Base-by-base conservation (phyloP, 75 land plant species). In the Pinus taeda region DNA sequence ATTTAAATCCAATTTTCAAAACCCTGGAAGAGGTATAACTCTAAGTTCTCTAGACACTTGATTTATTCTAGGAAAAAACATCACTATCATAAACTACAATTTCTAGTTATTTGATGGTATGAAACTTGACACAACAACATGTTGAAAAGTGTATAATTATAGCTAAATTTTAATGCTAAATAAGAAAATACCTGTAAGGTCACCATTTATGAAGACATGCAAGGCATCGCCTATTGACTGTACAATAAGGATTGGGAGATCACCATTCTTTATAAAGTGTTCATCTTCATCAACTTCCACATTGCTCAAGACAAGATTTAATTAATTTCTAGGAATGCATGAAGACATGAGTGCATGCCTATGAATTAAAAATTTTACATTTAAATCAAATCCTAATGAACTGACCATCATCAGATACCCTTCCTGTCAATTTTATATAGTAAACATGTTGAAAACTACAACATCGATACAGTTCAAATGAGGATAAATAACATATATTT, bases 161-260 rank as follows among this genome's bases (percentile, higher is more conserved):
- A 74, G 2, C 29, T 15, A 42, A 17, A 76, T 1, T 77, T 63
- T 62, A n/a, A 30, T 71, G 37, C 11, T 69, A 3, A 6, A 9
- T 39, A 24, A 21, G 8, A 53, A 37, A 37, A 18, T 78, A 89
- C 98, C 95, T 84, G 83, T 79, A 57, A 83, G 81, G 66, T 90
- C 77, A 9, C 91, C 94, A 79, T 96, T 96, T 57, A 92, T 81
- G 72, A 90, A 96, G 4, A 90, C 85, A 79, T 96, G 99, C 36
- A 90, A 76, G 45, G 90, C 99, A 79, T 96, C 93, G 55, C 94
- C 90, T 75, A 81, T 74, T 69, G 93, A 89, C 6, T 88, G 73
- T 36, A 96, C 80, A 70, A 70, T 81, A 15, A 95, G 87, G 72
- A 82, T 79, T 12, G 92, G 90, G 57, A 71, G 75, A 26, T 73